phyloP scores from a whole-genome alignment of 352 stramenopile genomes.

The Saprolegnia diclina region DNA sequence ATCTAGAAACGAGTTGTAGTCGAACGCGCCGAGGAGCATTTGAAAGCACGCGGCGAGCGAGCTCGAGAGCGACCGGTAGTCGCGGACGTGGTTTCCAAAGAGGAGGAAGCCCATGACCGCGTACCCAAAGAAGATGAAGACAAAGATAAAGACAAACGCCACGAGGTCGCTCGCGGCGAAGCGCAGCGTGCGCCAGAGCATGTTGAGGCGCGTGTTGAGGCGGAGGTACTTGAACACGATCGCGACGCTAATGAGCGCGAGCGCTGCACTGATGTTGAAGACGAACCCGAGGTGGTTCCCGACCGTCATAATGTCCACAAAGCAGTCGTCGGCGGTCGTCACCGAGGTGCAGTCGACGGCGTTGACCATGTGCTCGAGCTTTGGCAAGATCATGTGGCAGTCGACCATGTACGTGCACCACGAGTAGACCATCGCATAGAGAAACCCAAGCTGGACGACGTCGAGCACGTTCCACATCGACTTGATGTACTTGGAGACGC shows the following conservation, averaged over 20 bases:
- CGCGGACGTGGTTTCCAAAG: slow-evolving; percentile 54
- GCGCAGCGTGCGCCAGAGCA: slow-evolving; percentile 72
- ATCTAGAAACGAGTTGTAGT: slow-evolving; percentile 63
- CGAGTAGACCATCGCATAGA: slow-evolving; percentile 53
- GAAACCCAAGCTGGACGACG: slow-evolving; percentile 59
- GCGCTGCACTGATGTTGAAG: slow-evolving; percentile 50
- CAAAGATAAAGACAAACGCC: slow-evolving; percentile 75
- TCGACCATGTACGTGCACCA: slow-evolving; percentile 54
- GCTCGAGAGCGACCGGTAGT: slow-evolving; percentile 65
- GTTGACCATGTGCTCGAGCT: slow-evolving; percentile 46
- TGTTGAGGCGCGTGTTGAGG: slow-evolving; percentile 63
- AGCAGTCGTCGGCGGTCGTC: slow-evolving; percentile 37
- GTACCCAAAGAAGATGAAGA: slow-evolving; percentile 73
- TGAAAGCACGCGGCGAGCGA: slow-evolving; percentile 75
- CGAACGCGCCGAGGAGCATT: slow-evolving; percentile 73
- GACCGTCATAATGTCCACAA: slow-evolving; percentile 49
- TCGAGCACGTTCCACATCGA: slow-evolving; percentile 78
- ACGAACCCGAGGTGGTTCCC: slow-evolving; percentile 44
- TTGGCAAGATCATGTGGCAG: slow-evolving; percentile 43
- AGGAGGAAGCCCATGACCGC: slow-evolving; percentile 72
- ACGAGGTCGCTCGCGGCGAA: slow-evolving; percentile 69
- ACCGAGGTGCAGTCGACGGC: slow-evolving; percentile 35
- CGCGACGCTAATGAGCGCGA: slow-evolving; percentile 59
- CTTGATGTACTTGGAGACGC: slow-evolving; percentile 55
- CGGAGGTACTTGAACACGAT: slow-evolving; percentile 84